Evolutionary conservation across 2,329 filamentous ascomycete genomes (phyloP), one percentile per base, ranked within the genome.

Genomic region (Arthrinium phaeospermum): DNA sequence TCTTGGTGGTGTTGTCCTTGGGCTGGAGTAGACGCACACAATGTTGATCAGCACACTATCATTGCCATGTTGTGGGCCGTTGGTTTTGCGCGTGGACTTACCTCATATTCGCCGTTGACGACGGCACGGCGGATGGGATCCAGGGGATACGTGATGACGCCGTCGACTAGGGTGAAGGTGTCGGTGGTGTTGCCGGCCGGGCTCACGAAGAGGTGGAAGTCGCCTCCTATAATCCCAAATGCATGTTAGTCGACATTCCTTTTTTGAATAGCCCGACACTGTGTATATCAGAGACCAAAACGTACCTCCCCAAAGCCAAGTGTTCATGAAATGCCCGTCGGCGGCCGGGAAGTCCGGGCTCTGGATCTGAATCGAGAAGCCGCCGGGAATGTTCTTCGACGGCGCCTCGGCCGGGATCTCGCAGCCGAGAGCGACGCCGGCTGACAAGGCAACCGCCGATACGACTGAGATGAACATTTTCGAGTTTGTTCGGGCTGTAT

Each of bases 1-100:
- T 80, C 77, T 86, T 86, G 53, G 84, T 86, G 3, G 84, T 86
- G 74, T 86, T 83, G 75, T 86, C 84, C 44, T 79, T 77, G n/a
- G 76, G 76, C 30, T 82, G 81, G 10, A 13, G 24, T 5, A 13
- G 6, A 8, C n/a, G 27, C 27, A 4, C 27, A 30, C 27, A 30
- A 30, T 30, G 19, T n/a, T 13, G 7, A 6, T 41, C 22, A 61
- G 53, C 16, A 61, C 6, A n/a, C 2, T n/a, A 10, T 2, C 22
- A 37, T 34, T 14, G 19, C 27, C 5, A 37, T 22, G 3, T 16
- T 53, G 12, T 30, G 19, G 19, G 5, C 12, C 7, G 22, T 51
- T n/a, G 37, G 37, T 1, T 41, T 1, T 10, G 16, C 37, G 67
- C 13, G 51, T 47, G 41, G 8, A 61, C 74, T 71, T 79, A 85